Percentiles rank a stretch among this genome's conserved stretches.
Conservation (phyloP, 345 rosid species). For the Populus ilicifolia region DNA sequence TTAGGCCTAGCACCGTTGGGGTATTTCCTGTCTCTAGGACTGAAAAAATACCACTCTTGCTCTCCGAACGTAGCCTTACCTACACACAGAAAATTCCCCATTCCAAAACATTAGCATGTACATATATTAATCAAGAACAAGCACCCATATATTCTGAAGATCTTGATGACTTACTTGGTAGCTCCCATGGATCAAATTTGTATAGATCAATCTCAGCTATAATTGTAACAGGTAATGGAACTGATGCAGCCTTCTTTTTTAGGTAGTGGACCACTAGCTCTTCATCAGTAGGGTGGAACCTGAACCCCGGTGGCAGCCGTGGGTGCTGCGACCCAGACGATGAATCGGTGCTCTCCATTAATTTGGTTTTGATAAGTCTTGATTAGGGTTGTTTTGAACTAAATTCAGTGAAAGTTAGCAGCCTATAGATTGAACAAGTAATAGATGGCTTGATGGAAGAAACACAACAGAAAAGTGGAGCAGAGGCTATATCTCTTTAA, state of each 20-base stretch:
- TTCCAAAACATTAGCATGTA: neutral
- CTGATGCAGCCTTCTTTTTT: slow-evolving; percentile 68
- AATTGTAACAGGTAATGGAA: slow-evolving; percentile 75
- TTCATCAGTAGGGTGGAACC: slow-evolving; percentile 99
- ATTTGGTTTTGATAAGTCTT: neutral
- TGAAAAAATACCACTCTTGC: slow-evolving; percentile 96
- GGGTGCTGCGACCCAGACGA: slow-evolving; percentile 68
- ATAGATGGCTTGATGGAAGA: neutral
- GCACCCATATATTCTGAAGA: neutral
- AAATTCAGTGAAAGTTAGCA: neutral
- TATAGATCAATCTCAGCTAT: slow-evolving; percentile 90
- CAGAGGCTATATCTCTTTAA: neutral
- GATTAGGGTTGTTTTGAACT: neutral
- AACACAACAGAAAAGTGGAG: neutral
- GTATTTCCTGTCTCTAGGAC: slow-evolving; percentile 90
- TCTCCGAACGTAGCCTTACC: slow-evolving; percentile 93
- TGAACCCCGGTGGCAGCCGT: slow-evolving; percentile 89
- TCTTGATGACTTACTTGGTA: slow-evolving; percentile 54
- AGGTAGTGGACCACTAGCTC: slow-evolving; percentile 92
- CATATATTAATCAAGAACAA: neutral
- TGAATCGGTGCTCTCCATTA: slow-evolving; percentile 80
- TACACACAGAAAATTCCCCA: slow-evolving; percentile 1
- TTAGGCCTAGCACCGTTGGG: slow-evolving; percentile 98
- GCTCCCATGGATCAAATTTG: slow-evolving; percentile 98
- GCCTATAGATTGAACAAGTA: neutral